Conservation (phyloP, 345 rosid genomes). For the Hypericum perforatum region DNA sequence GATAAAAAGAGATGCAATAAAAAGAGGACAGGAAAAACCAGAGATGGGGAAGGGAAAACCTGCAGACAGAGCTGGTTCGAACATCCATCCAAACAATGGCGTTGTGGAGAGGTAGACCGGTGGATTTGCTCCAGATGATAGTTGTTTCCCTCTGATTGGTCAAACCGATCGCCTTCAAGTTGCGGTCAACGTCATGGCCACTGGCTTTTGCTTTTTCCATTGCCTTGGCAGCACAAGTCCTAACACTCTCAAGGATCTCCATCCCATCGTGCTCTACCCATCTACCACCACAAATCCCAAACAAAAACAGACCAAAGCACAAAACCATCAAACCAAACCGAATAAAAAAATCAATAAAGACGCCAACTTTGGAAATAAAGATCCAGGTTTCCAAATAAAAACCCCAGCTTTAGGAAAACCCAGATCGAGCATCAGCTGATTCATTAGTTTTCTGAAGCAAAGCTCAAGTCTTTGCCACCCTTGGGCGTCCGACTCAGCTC, state of each 20-base stretch:
- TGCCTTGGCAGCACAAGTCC: slow-evolving; percentile 66
- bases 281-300: slow-evolving; percentile 20
- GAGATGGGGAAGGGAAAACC: slow-evolving; percentile 24
- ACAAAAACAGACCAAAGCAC: not conserved
- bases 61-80: slow-evolving; percentile 80
- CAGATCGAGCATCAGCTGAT: too few species aligned
- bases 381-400: too few species aligned
- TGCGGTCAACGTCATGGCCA: slow-evolving; percentile 71
- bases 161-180: slow-evolving; percentile 82
- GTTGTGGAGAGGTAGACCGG: slow-evolving; percentile 65
- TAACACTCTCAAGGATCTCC: slow-evolving; percentile 86
- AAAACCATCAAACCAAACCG: not conserved
- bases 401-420: too few species aligned
- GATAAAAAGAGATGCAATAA: not conserved
- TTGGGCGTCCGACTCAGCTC: too few species aligned
- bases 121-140: slow-evolving; percentile 77
- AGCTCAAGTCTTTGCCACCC: too few species aligned
- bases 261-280: slow-evolving; percentile 96
- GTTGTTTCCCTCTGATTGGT: slow-evolving; percentile 96
- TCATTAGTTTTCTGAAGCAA: too few species aligned
- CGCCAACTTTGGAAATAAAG: not conserved
- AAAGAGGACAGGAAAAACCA: not conserved
- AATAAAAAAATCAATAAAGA: not conserved
- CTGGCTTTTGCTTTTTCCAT: slow-evolving; percentile 79
- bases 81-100: slow-evolving; percentile 99